phyloP scores from a whole-genome alignment of 768 basidiomycete genomes.

The Kwoniella heveanensis region DNA sequence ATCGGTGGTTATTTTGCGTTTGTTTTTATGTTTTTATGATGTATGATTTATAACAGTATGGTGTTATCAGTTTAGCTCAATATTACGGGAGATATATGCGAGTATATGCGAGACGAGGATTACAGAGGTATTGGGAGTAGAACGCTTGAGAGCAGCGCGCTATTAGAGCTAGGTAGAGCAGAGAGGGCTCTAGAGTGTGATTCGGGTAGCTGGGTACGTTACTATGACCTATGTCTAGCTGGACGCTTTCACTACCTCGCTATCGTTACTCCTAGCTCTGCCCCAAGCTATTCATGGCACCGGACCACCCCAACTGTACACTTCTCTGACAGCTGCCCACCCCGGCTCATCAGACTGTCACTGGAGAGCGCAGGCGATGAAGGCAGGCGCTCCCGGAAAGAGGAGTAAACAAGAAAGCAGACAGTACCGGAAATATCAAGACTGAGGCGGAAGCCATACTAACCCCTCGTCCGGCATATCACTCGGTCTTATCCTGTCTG shows the following conservation, averaged over 20 bases:
- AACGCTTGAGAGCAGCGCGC: constrained; percentile 29
- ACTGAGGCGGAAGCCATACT: constrained; percentile 60
- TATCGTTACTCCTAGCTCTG: neutral
- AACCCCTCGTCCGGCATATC: constrained; percentile 99
- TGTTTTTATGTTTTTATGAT: neutral
- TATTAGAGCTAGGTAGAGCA: constrained; percentile 42
- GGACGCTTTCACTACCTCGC: neutral
- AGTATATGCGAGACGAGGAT: neutral
- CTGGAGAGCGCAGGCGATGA: neutral
- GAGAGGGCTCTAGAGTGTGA: constrained; percentile 42
- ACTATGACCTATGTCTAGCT: constrained; percentile 62
- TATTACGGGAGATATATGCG: constrained; percentile 4
- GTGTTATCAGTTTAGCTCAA: constrained; percentile 17
- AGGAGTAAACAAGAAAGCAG: neutral
- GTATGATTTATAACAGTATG: constrained; percentile 2
- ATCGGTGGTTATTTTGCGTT: neutral
- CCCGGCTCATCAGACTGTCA: too few species aligned
- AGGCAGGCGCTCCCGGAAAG: neutral
- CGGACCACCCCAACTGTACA: too few species aligned
- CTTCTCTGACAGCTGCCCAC: too few species aligned
- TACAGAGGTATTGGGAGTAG: constrained; percentile 2
- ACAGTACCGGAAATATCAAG: too few species aligned
- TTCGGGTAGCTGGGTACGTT: constrained; percentile 61
- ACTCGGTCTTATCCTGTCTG: constrained; percentile 58
- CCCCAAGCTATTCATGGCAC: too few species aligned